Evolutionary conservation across 1,139 yeast genomes (phyloP).

Genomic region (Martiniozyma asiatica): DNA sequence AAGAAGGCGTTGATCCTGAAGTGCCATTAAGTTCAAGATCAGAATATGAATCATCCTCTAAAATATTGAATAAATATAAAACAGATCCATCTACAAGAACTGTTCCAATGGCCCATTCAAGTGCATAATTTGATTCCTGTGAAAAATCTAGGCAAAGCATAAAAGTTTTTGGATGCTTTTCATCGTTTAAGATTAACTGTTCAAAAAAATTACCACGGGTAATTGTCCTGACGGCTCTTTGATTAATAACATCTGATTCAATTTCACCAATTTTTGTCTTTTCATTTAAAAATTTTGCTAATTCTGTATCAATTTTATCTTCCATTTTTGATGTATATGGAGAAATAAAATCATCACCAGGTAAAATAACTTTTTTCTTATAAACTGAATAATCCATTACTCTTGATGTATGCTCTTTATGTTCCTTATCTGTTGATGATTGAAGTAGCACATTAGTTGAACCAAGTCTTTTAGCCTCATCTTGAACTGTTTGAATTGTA

Average conservation of each 20-base stretch:
- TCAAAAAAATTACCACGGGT: slow-evolving; percentile 61
- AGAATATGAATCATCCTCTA: slow-evolving; percentile 49
- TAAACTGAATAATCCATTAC: slow-evolving; percentile 37
- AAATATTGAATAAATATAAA: slow-evolving; percentile 65
- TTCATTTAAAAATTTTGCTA: slow-evolving; percentile 49
- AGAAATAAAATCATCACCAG: slow-evolving; percentile 17
- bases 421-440: slow-evolving; percentile 48
- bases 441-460: slow-evolving; percentile 30
- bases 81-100: slow-evolving; percentile 79
- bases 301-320: slow-evolving; percentile 52
- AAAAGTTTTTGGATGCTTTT: slow-evolving; percentile 45
- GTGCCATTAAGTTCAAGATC: slow-evolving; percentile 24
- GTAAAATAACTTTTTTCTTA: slow-evolving; percentile 28
- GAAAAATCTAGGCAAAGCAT: slow-evolving; percentile 72
- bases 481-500: slow-evolving; percentile 18
- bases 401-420: slow-evolving; percentile 35
- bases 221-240: slow-evolving; percentile 54
- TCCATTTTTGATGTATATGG: slow-evolving; percentile 69
- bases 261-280: slow-evolving; percentile 50
- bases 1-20: too few species aligned
- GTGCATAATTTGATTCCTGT: slow-evolving; percentile 74
- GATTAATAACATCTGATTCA: slow-evolving; percentile 42
- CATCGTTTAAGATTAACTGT: slow-evolving; percentile 22
- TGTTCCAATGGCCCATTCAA: slow-evolving; percentile 86
- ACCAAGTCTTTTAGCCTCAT: slow-evolving; percentile 18